phyloP scores from a whole-genome alignment of 1,284 basidiomycete genomes.

The Neolentinus lepideus region DNA sequence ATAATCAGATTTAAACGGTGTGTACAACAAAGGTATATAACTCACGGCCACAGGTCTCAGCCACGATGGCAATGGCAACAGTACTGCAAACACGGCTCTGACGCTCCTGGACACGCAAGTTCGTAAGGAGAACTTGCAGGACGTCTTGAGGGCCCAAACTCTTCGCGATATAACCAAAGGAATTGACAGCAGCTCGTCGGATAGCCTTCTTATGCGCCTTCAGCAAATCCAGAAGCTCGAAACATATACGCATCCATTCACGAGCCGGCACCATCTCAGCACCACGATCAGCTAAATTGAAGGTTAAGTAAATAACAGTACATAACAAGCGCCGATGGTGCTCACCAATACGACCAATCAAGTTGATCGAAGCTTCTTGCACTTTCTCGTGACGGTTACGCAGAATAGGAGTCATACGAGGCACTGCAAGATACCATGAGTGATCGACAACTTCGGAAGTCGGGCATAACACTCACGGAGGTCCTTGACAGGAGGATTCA shows the following conservation, averaged over 20 bases:
- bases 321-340: conserved; percentile 8
- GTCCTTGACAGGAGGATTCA: conserved; percentile 99
- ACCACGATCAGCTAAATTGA: conserved; percentile 82
- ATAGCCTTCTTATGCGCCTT: conserved; percentile 99
- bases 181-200: conserved; percentile 97
- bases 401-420: conserved; percentile 98
- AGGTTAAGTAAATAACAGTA: conserved; percentile 4
- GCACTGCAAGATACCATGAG: conserved; percentile 53
- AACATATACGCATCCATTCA: conserved; percentile 99
- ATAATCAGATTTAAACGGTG: conserved; percentile 14
- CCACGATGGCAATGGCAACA: conserved; percentile 96
- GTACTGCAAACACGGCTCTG: conserved; percentile 99
- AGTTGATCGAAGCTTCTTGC: conserved; percentile 98
- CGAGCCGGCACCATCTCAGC: conserved; percentile 97
- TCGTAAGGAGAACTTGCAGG: conserved; percentile 91
- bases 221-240: conserved; percentile 93
- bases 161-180: conserved; percentile 99
- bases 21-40: conserved; percentile 5
- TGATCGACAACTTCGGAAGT: conserved; percentile 5
- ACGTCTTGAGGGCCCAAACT: conserved; percentile 99
- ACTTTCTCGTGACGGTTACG: conserved; percentile 99
- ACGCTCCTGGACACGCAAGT: conserved; percentile 96
- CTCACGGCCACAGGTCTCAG: conserved; percentile 93
- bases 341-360: conserved; percentile 95
- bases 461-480: conserved; percentile 57